Conservation (phyloP, 768 basidiomycete species). For the Candolleomyces aberdarensis region DNA sequence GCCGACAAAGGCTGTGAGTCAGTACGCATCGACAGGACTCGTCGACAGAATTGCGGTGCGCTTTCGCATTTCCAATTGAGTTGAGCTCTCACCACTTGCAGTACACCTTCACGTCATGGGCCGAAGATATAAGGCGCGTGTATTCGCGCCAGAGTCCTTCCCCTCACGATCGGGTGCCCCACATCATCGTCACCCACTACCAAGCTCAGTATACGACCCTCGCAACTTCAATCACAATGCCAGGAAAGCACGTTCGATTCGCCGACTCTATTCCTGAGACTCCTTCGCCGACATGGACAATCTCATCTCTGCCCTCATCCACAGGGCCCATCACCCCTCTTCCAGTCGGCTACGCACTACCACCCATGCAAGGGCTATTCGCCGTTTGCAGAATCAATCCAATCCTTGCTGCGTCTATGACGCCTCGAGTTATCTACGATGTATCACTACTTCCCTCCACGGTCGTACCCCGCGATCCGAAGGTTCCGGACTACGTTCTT, state of each 20-base stretch:
- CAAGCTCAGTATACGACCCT: background rate
- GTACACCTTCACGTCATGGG: too few relatives aligned
- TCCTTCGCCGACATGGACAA: conserved; percentile 36
- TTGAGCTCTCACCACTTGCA: background rate
- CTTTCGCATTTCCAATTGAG: background rate
- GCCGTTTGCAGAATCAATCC: conserved; percentile 22
- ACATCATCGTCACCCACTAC: background rate
- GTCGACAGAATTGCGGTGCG: background rate
- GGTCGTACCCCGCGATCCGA: conserved; percentile 10
- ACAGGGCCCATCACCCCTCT: conserved; percentile 33
- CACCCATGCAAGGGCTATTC: conserved; percentile 17
- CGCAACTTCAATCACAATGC: conserved; percentile 1
- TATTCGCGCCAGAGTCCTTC: too few relatives aligned
- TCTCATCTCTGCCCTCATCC: conserved; percentile 33
- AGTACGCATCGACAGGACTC: background rate
- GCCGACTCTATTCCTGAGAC: conserved; percentile 29
- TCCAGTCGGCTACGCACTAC: conserved; percentile 22
- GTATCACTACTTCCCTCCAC: conserved; percentile 28
- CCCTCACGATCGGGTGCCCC: background rate
- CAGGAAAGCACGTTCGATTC: conserved; percentile 39
- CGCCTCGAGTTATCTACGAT: conserved; percentile 34
- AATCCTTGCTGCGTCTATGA: conserved; percentile 28
- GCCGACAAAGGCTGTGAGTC: background rate
- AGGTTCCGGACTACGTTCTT: conserved; percentile 29
- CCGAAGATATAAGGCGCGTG: too few relatives aligned